Base-by-base conservation (phyloP, 805 yeast species). In the Barnettozyma salicaria region DNA sequence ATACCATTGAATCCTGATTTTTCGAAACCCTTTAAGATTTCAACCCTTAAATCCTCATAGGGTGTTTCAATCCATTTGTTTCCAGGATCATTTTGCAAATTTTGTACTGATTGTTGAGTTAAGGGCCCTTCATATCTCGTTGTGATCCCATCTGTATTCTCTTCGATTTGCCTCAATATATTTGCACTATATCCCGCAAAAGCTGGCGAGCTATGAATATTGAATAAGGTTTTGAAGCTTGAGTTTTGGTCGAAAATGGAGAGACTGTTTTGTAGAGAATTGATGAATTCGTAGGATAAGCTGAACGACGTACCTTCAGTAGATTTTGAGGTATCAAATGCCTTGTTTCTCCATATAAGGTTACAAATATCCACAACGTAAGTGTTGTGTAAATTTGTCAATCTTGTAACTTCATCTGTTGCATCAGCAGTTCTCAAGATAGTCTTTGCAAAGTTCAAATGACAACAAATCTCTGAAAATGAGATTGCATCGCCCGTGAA, bases 321-420 rank as follows among this genome's bases (percentile, higher is more conserved):
- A 9, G 48, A 64, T 56, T 50, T 52, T 2, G 50, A 41, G n/a
- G 51, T 50, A 19, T 63, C 63, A 43, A 75, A 68, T 1, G 77
- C 72, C 46, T 62, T 65, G 43, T 75, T 72, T 41, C 80, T 55
- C 83, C 83, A 78, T 0, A 72, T 32, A 11, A 70, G 58, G 40
- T 78, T 77, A 42, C 78, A 64, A 7, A 70, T 49, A 47, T 78
- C 83, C 66, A 74, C 68, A 8, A 76, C 68, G 40, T 67, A 72
- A 0, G 74, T 56, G 39, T 75, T 75, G 32, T 70, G 75, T 5
- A 69, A 33, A 8, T 47, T 44, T 5, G 52, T 52, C 35, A 65
- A 63, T 24, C 52, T 43, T 4, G 44, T 26, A 5, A 51, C 40
- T 14, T 44, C 47, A 6, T 48, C 46, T 7, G 40, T 38, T 6